Conservation (phyloP, 495 filamentous ascomycete species). For the Tuber indicum region DNA sequence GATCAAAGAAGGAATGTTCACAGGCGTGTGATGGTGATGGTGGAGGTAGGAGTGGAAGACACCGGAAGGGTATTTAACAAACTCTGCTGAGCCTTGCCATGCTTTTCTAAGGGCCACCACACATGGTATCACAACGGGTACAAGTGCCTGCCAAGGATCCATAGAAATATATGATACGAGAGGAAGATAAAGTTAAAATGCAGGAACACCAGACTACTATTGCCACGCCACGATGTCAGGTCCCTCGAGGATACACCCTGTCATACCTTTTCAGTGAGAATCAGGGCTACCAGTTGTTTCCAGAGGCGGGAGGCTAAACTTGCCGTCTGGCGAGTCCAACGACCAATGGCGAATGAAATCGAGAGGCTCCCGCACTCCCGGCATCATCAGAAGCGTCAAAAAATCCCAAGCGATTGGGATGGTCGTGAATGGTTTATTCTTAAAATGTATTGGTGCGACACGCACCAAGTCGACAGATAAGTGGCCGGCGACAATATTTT, state of each 20-base stretch:
- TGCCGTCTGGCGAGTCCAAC: background rate
- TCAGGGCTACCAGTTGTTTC: background rate
- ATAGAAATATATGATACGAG: background rate
- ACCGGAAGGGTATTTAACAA: constrained; percentile 1
- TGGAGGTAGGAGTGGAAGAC: background rate
- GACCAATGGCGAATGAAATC: background rate
- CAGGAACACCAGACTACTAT: background rate
- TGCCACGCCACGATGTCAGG: background rate
- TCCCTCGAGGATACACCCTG: background rate
- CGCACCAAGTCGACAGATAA: background rate
- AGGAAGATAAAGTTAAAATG: background rate
- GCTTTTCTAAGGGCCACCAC: background rate
- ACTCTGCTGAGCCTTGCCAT: background rate
- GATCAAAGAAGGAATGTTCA: background rate
- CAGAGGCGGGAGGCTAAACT: background rate
- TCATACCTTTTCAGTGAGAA: background rate
- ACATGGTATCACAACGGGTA: background rate
- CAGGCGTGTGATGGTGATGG: background rate
- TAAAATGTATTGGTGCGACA: background rate
- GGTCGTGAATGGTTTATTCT: background rate
- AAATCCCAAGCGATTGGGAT: background rate
- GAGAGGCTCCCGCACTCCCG: background rate
- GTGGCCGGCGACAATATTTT: background rate
- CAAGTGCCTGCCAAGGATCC: background rate
- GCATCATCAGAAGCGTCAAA: background rate